phyloP scores from a whole-genome alignment of 1,284 basidiomycete species.

The Ceratobasidium sp. region DNA sequence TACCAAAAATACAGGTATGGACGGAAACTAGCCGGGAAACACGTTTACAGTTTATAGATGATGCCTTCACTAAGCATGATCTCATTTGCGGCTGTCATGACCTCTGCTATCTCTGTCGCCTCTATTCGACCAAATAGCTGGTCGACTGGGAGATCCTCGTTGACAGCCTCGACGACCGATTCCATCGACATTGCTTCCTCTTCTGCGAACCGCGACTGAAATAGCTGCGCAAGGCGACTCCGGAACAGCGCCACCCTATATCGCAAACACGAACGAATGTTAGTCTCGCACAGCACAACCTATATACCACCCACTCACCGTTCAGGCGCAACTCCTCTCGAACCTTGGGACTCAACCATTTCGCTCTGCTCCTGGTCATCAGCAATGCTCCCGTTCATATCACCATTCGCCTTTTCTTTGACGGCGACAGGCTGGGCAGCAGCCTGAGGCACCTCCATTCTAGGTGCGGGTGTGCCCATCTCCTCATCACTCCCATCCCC shows the following conservation, averaged over 20 bases:
- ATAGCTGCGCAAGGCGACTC: slow-evolving; percentile 73
- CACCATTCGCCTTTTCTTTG: slow-evolving; percentile 50
- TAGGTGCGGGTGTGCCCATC: slow-evolving; percentile 59
- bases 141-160: slow-evolving; percentile 76
- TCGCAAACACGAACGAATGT: slow-evolving; percentile 21
- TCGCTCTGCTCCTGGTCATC: slow-evolving; percentile 45
- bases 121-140: slow-evolving; percentile 83
- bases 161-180: slow-evolving; percentile 80
- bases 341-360: slow-evolving; percentile 36
- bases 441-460: slow-evolving; percentile 63
- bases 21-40: background rate
- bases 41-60: slow-evolving; percentile 69
- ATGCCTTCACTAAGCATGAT: slow-evolving; percentile 88
- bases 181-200: slow-evolving; percentile 78
- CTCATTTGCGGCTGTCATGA: slow-evolving; percentile 86
- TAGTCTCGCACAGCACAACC: slow-evolving; percentile 16
- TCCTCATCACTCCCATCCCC: slow-evolving; percentile 64
- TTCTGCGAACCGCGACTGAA: slow-evolving; percentile 74
- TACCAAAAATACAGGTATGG: slow-evolving; percentile 36
- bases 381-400: slow-evolving; percentile 51
- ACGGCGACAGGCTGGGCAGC: slow-evolving; percentile 30
- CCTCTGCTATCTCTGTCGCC: slow-evolving; percentile 76
- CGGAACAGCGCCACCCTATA: slow-evolving; percentile 81
- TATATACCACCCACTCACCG: slow-evolving; percentile 58
- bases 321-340: slow-evolving; percentile 57